phyloP scores from a whole-genome alignment of 1,284 basidiomycete genomes.

The Paramarasmius palmivorus region DNA sequence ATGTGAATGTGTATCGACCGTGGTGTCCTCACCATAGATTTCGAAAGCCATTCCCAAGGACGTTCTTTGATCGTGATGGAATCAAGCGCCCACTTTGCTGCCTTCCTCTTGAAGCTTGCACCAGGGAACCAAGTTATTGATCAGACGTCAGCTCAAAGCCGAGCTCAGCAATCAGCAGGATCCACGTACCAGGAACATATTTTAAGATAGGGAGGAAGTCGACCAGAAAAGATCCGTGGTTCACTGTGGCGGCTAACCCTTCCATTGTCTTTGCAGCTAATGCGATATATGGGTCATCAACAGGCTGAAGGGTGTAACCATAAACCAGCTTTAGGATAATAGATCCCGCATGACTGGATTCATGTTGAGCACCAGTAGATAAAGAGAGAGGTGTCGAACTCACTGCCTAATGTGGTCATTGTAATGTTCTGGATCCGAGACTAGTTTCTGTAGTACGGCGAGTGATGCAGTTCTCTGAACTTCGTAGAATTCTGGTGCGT shows the following conservation, averaged over 20 bases:
- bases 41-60: slow-evolving; percentile 3
- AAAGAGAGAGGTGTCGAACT: slow-evolving; percentile 1
- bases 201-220: slow-evolving; percentile 27
- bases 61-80: not conserved
- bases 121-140: slow-evolving; percentile 12
- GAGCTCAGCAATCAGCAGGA: not conserved
- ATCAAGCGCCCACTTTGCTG: not conserved
- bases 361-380: not conserved
- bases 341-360: slow-evolving; percentile 22
- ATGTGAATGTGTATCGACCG: no score
- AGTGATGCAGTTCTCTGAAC: slow-evolving; percentile 17
- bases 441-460: slow-evolving; percentile 19
- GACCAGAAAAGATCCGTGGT: slow-evolving; percentile 29
- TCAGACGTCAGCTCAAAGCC: slow-evolving; percentile 15
- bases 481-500: slow-evolving; percentile 15
- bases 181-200: slow-evolving; percentile 21
- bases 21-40: not conserved
- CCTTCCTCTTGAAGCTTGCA: slow-evolving; percentile 4
- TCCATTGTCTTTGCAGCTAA: slow-evolving; percentile 20
- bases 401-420: slow-evolving; percentile 28
- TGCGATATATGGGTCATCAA: slow-evolving; percentile 28
- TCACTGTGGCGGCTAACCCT: not conserved
- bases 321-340: slow-evolving; percentile 29
- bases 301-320: slow-evolving; percentile 29
- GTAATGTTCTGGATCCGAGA: slow-evolving; percentile 24